These are phyloP conservation scores for Rostrohypoxylon terebratum DNA, from an alignment of 495 filamentous ascomycete genomes.

Conservation along the genomic window DNA sequence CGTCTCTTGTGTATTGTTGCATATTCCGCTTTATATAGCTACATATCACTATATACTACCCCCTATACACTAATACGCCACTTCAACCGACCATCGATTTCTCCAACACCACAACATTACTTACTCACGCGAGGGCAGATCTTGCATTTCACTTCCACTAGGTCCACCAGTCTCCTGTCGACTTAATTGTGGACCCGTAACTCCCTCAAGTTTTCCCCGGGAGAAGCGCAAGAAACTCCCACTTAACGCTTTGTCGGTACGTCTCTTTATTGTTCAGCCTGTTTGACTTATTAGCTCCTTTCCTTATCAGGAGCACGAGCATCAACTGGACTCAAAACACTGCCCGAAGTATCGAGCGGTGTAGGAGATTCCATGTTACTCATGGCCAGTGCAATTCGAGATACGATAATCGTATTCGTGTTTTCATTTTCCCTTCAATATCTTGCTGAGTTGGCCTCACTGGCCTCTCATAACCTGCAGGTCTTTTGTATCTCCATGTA, in stretches of 20 bases:
- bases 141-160: constrained; percentile 27
- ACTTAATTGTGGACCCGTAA: constrained; percentile 38
- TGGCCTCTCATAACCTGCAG: constrained; percentile 8
- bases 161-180: constrained; percentile 21
- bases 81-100: constrained; percentile 12
- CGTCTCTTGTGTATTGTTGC: constrained; percentile 27
- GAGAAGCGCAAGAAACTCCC: constrained; percentile 20
- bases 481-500: constrained; percentile 6
- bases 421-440: constrained; percentile 35
- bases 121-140: constrained; percentile 39
- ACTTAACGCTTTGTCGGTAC: constrained; percentile 45
- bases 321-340: constrained; percentile 17
- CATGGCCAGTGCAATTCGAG: constrained; percentile 27
- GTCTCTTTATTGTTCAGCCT: constrained; percentile 47
- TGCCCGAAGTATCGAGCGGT: constrained; percentile 43
- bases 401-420: constrained; percentile 38
- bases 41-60: neutral
- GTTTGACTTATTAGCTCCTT: constrained; percentile 44
- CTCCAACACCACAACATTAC: constrained; percentile 12
- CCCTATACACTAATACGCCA: neutral
- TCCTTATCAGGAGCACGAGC: constrained; percentile 34
- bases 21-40: constrained; percentile 11
- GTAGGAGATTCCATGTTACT: constrained; percentile 29
- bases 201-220: constrained; percentile 32
- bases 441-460: constrained; percentile 7